Conservation (phyloP, 805 yeast genomes). For the Tetrapisispora fleetii region DNA sequence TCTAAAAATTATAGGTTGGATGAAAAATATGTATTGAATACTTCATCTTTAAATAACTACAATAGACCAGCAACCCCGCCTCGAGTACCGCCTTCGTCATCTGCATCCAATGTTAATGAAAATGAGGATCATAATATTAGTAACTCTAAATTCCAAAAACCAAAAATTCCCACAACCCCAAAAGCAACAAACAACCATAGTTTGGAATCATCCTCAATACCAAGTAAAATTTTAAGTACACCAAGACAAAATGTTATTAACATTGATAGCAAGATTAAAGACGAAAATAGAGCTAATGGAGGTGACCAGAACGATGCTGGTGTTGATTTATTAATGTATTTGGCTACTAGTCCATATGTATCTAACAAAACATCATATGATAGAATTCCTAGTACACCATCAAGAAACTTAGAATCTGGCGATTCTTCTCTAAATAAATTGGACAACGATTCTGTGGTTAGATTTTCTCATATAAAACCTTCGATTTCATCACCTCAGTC, state of each 20-base stretch:
- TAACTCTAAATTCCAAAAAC: neutral
- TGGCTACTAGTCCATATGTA: slow-evolving; percentile 29
- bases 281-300: neutral
- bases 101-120: neutral
- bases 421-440: neutral
- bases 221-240: slow-evolving; percentile 5
- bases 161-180: slow-evolving; percentile 6
- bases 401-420: slow-evolving; percentile 2
- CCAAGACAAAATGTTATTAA: slow-evolving; percentile 6
- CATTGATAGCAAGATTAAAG: neutral
- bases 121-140: neutral
- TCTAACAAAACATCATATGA: slow-evolving; percentile 1
- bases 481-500: slow-evolving; percentile 25
- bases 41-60: slow-evolving; percentile 8
- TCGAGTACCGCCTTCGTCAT: slow-evolving; percentile 3
- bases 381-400: slow-evolving; percentile 23
- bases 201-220: neutral
- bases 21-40: neutral
- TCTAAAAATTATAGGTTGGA: neutral
- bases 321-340: slow-evolving; percentile 29
- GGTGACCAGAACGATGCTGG: slow-evolving; percentile 21
- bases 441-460: slow-evolving; percentile 15
- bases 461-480: slow-evolving; percentile 24
- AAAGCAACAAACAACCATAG: slow-evolving; percentile 1
- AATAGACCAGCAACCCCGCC: slow-evolving; percentile 3